Evolutionary conservation across 495 filamentous ascomycete species (phyloP), one percentile per base, ranked within the genome.

Genomic region (Hypoxylon crocopeplum): DNA sequence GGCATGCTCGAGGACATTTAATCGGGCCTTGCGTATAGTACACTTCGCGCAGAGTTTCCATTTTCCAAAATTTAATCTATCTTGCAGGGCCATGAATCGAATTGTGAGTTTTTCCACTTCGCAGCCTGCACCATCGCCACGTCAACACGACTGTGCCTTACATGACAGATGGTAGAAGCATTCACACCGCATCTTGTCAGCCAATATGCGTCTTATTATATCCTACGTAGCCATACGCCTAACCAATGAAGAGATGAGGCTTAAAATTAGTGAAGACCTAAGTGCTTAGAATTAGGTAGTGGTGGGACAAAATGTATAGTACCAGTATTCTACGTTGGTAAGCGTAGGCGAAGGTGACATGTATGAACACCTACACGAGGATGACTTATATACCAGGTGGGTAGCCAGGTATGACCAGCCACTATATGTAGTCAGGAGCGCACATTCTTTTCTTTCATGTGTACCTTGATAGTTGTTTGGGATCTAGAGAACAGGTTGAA

Each of bases 291-390:
- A 3, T 16, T 6, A 27, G 24, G 24, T 27, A 27, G 24, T 55
- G 40, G 51, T 55, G 22, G 21, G n/a, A 55, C 51, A 55, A 32
- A 30, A 8, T 15, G 17, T 22, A 54, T n/a, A n/a, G n/a, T n/a
- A n/a, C n/a, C n/a, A n/a, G n/a, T n/a, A n/a, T n/a, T n/a, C n/a
- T n/a, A n/a, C n/a, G n/a, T n/a, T n/a, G n/a, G n/a, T n/a, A n/a
- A n/a, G n/a, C n/a, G n/a, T n/a, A n/a, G n/a, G n/a, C n/a, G n/a
- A n/a, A n/a, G n/a, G n/a, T n/a, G n/a, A n/a, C n/a, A n/a, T n/a
- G n/a, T n/a, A n/a, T n/a, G n/a, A 42, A 10, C 16, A 20, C 20
- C 21, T 42, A 12, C 20, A 7, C 16, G 20, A 13, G 16, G 2
- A 42, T 42, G 19, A 21, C 5, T 22, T 38, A 10, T 40, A 4